Conservation (phyloP, 1,284 basidiomycete species). For the Bjerkandera adusta region DNA sequence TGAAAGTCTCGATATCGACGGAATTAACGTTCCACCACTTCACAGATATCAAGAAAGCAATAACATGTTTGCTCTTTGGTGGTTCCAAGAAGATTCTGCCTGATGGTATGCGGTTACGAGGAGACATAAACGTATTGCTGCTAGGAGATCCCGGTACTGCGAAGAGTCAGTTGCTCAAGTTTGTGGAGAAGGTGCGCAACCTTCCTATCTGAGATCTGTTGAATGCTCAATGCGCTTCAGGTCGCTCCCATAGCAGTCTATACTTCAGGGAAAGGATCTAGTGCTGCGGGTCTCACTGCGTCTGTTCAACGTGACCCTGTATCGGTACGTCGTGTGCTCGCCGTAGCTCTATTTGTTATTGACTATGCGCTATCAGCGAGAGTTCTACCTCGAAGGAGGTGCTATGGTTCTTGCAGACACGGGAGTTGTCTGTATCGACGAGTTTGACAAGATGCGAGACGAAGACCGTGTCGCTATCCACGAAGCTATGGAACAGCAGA, state of each 20-base stretch:
- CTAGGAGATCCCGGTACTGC: slow-evolving; percentile 98
- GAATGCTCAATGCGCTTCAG: slow-evolving; percentile 34
- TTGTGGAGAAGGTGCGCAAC: slow-evolving; percentile 88
- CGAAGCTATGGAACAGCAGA: slow-evolving; percentile 99
- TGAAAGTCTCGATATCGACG: not conserved
- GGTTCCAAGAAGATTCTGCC: slow-evolving; percentile 98
- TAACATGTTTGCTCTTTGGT: slow-evolving; percentile 92
- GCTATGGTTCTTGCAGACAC: slow-evolving; percentile 99
- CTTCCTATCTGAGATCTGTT: not conserved
- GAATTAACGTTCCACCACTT: not conserved
- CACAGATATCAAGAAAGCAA: slow-evolving; percentile 96
- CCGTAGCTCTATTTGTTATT: not conserved
- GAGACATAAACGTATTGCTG: slow-evolving; percentile 96
- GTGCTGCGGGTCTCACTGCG: slow-evolving; percentile 97
- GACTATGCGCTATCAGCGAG: slow-evolving; percentile 55
- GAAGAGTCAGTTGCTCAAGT: slow-evolving; percentile 96
- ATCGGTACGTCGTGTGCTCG: slow-evolving; percentile 57
- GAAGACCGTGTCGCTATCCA: slow-evolving; percentile 99
- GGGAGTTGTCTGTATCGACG: slow-evolving; percentile 98
- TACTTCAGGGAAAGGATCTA: slow-evolving; percentile 97
- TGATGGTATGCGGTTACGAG: slow-evolving; percentile 95
- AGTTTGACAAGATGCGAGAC: slow-evolving; percentile 99
- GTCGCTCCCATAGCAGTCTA: slow-evolving; percentile 98
- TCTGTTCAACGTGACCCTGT: slow-evolving; percentile 94
- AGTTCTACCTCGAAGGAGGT: slow-evolving; percentile 98